Conservation (phyloP, 129 eudicot species). For the Mikania micrantha region DNA sequence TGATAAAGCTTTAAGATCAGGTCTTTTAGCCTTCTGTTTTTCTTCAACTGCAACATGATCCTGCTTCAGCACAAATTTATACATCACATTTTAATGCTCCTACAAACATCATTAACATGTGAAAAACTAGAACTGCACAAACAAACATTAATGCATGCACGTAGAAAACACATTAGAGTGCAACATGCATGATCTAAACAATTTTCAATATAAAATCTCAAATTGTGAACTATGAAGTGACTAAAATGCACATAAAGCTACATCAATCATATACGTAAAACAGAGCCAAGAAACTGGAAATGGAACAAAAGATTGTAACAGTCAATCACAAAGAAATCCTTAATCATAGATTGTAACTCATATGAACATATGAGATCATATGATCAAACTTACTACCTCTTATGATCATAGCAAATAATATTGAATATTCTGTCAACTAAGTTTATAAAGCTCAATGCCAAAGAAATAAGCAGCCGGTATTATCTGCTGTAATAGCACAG, state of each 20-base stretch:
- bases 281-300: background rate
- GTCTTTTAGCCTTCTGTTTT: conserved; percentile 44
- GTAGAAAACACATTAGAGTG: background rate
- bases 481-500: background rate
- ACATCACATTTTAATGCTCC: conserved; percentile 18
- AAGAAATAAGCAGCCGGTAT: background rate
- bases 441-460: background rate
- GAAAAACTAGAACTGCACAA: background rate
- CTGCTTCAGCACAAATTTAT: conserved; percentile 34
- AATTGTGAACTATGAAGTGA: background rate
- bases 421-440: background rate
- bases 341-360: background rate
- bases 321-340: background rate
- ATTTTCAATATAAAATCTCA: background rate
- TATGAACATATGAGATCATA: background rate
- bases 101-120: background rate
- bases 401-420: background rate
- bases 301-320: background rate
- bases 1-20: conserved; percentile 50
- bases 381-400: background rate
- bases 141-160: background rate
- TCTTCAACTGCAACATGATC: conserved; percentile 23
- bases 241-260: conserved; percentile 2
- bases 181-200: conserved; percentile 6
- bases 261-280: background rate